phyloP scores from a whole-genome alignment of 2,329 filamentous ascomycete genomes.

The Podosphaera xanthii region DNA sequence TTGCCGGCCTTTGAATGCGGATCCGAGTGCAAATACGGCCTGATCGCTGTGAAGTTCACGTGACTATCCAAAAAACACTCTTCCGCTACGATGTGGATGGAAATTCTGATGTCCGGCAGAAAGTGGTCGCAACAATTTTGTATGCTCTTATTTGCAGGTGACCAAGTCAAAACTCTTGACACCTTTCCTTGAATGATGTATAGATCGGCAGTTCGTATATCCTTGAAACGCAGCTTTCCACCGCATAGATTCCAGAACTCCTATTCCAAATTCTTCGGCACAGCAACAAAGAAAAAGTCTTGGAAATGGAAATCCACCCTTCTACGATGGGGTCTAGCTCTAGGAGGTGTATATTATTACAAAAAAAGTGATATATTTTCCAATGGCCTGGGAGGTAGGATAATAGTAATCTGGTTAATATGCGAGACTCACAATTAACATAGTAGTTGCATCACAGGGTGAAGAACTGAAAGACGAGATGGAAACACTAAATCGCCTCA shows the following conservation, averaged over 20 bases:
- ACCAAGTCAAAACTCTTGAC: too few species aligned
- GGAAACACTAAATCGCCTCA: slow-evolving; percentile 31
- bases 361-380: slow-evolving; percentile 76
- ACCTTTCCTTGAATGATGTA: too few species aligned
- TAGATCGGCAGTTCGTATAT: slow-evolving; percentile 9
- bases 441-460: slow-evolving; percentile 15
- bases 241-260: slow-evolving; percentile 12
- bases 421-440: slow-evolving; percentile 6
- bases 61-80: too few species aligned
- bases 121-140: too few species aligned
- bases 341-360: slow-evolving; percentile 72
- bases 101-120: too few species aligned
- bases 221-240: slow-evolving; percentile 9
- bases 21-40: too few species aligned
- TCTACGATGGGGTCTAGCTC: slow-evolving; percentile 52
- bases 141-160: too few species aligned
- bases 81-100: too few species aligned
- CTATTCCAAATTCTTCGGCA: slow-evolving; percentile 24
- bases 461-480: slow-evolving; percentile 17
- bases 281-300: slow-evolving; percentile 35
- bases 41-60: too few species aligned
- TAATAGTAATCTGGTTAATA: background rate
- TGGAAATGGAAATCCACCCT: slow-evolving; percentile 61
- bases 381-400: slow-evolving; percentile 50
- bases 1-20: too few species aligned